These are phyloP conservation scores for Microsporum audouinii DNA, from an alignment of 2,329 filamentous ascomycete genomes.

Conservation along the genomic window DNA sequence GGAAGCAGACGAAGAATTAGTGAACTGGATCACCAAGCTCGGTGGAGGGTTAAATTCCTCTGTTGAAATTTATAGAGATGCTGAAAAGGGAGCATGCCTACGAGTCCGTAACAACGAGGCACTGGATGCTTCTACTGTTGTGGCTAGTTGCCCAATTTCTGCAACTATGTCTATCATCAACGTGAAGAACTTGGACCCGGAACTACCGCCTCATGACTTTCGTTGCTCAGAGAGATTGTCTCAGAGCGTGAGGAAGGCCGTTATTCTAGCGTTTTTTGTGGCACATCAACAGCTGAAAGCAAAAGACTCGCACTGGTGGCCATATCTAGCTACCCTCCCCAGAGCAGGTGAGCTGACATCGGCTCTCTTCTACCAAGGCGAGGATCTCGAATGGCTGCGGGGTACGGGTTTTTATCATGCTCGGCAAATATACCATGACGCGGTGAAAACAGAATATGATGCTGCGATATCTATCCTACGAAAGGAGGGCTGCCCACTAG, in stretches of 20 bases:
- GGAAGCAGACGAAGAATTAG: not conserved
- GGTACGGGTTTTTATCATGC: constrained; percentile 27
- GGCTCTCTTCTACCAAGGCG: constrained; percentile 52
- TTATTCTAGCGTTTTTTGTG: constrained; percentile 56
- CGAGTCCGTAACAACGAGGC: not conserved
- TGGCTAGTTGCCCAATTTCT: constrained; percentile 14
- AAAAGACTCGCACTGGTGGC: constrained; percentile 51
- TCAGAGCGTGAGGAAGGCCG: constrained; percentile 42
- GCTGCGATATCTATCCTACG: not conserved
- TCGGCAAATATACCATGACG: constrained; percentile 9
- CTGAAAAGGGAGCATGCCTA: constrained; percentile 8
- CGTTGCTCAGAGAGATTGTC: constrained; percentile 44
- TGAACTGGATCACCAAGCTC: constrained; percentile 8
- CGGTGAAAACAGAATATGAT: constrained; percentile 19
- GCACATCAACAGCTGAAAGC: constrained; percentile 55
- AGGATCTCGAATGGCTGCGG: constrained; percentile 44
- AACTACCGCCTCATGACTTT: constrained; percentile 20
- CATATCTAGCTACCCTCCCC: constrained; percentile 56
- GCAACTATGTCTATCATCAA: constrained; percentile 15
- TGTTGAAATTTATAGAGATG: constrained; percentile 11
- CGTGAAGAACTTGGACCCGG: constrained; percentile 4
- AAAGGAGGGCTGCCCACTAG: constrained; percentile 12
- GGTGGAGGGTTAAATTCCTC: constrained; percentile 14
- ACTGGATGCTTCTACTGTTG: not conserved
- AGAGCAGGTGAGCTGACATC: constrained; percentile 50